Base-by-base conservation (phyloP, 805 yeast species). In the Ogataea methanolica region DNA sequence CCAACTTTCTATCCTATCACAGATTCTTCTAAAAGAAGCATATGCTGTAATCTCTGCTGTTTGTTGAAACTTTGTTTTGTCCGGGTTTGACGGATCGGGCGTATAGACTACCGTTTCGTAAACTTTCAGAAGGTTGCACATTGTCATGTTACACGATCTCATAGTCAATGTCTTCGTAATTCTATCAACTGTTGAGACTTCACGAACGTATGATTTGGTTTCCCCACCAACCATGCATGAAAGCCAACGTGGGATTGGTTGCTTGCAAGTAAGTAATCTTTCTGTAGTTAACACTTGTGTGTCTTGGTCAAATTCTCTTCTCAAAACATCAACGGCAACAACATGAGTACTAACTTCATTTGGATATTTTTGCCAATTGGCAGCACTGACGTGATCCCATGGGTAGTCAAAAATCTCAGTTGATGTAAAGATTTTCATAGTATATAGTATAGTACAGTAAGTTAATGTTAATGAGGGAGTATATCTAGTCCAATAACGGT, bases 301-400 rank as follows among this genome's bases (percentile, higher is more conserved):
- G 7, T 64, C 68, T 1, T 74, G 68, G 55, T 80, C 78, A 19
- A 89, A 60, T 57, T 83, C 89, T 53, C 98, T 75, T 49, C 85
- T 74, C 33, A 92, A 67, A 1, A 89, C 88, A 63, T 92, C 99
- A 17, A 94, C 98, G 1, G 94, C 94, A 29, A 88, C 84, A 9
- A 92, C 99, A 66, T 92, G 99, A 0, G 96, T 79, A 7, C 96
- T 83, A 49, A 84, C 74, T 57, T 90, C 96, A 63, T 94, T 92
- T n/a, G 99, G 99, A 68, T 92, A 92, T 58, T 92, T 92, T 55
- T 79, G 82, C 99, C 99, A 92, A 67, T 91, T 90, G 44, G 98
- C 97, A 1, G 96, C 90, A 0, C 96, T 85, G 23, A 92, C 96
- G 57, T 86, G 89, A 23, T 86, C 96, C 97, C 98, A 92, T 0